Conservation (phyloP, 495 filamentous ascomycete species). For the Annulohypoxylon nitens region DNA sequence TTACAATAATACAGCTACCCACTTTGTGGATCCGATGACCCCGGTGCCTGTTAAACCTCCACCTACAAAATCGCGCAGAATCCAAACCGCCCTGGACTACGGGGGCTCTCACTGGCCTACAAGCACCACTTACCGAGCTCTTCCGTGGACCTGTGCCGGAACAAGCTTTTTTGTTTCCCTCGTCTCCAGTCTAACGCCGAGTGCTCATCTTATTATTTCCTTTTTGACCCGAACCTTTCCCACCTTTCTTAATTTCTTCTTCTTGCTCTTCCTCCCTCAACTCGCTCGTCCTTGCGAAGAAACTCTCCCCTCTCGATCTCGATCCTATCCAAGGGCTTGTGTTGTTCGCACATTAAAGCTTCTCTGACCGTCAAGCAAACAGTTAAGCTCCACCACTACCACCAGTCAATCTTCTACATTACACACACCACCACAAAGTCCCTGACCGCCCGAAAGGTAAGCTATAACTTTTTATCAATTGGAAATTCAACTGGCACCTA, state of each 20-base stretch:
- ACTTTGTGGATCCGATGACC: constrained; percentile 50
- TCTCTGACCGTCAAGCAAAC: constrained; percentile 43
- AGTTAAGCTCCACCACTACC: constrained; percentile 43
- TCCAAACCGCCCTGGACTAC: constrained; percentile 33
- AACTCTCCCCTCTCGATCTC: constrained; percentile 18
- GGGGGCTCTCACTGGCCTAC: constrained; percentile 13
- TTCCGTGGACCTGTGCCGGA: constrained; percentile 28
- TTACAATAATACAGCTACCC: constrained; percentile 46
- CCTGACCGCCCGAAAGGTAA: constrained; percentile 35
- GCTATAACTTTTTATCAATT: constrained; percentile 42
- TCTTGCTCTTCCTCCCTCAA: constrained; percentile 40
- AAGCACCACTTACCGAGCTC: constrained; percentile 42
- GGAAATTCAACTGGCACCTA: constrained; percentile 13
- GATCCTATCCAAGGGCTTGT: constrained; percentile 50
- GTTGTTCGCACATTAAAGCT: constrained; percentile 52
- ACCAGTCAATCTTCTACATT: constrained; percentile 32
- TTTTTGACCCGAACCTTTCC: constrained; percentile 48
- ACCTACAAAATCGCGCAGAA: constrained; percentile 55
- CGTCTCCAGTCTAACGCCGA: constrained; percentile 47
- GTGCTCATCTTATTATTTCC: constrained; percentile 49
- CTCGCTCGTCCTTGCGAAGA: constrained; percentile 55
- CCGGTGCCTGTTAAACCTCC: constrained; percentile 43
- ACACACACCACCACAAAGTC: constrained; percentile 26
- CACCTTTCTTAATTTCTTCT: constrained; percentile 44
- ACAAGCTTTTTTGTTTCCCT: constrained; percentile 51